These are phyloP conservation scores for Thymus mandschuricus DNA, from an alignment of 257 asterid genomes.

Conservation along the genomic window DNA sequence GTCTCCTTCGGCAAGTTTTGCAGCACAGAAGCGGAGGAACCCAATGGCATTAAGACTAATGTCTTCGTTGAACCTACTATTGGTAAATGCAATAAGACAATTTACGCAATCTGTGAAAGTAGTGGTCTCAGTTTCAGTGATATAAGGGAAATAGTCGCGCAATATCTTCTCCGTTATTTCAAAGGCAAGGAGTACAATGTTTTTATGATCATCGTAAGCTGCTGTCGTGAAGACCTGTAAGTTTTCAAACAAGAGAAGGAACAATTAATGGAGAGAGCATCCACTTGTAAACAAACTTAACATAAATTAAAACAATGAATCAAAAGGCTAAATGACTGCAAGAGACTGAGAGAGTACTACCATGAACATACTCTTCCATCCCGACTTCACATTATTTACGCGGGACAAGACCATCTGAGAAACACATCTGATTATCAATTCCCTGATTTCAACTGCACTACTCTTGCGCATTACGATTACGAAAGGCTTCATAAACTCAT, in stretches of 20 bases:
- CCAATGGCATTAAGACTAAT: slow-evolving; percentile 97
- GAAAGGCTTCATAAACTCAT: slow-evolving; percentile 99
- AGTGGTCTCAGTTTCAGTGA: slow-evolving; percentile 97
- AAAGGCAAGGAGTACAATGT: slow-evolving; percentile 91
- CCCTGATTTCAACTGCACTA: slow-evolving; percentile 94
- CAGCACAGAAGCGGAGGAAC: slow-evolving; percentile 95
- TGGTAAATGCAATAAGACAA: slow-evolving; percentile 95
- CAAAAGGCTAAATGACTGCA: slow-evolving; percentile 24
- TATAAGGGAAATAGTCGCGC: slow-evolving; percentile 94
- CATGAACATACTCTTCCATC: slow-evolving; percentile 99
- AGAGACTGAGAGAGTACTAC: slow-evolving; percentile 51
- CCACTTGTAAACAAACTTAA: slow-evolving; percentile 15
- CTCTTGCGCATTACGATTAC: slow-evolving; percentile 99
- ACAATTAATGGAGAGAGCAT: slow-evolving; percentile 23
- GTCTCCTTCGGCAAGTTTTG: slow-evolving; percentile 96
- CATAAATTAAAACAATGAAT: slow-evolving; percentile 24
- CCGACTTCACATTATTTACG: slow-evolving; percentile 93
- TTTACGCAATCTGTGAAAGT: slow-evolving; percentile 98
- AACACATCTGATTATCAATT: slow-evolving; percentile 92
- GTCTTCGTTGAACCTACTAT: slow-evolving; percentile 88
- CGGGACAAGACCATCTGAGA: slow-evolving; percentile 98
- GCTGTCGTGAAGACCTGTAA: slow-evolving; percentile 95
- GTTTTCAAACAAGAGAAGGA: slow-evolving; percentile 26
- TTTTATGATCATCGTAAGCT: slow-evolving; percentile 95
- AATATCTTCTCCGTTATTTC: slow-evolving; percentile 96